Evolutionary conservation across 768 basidiomycete species (phyloP).

Genomic region (Suillus tomentosus): DNA sequence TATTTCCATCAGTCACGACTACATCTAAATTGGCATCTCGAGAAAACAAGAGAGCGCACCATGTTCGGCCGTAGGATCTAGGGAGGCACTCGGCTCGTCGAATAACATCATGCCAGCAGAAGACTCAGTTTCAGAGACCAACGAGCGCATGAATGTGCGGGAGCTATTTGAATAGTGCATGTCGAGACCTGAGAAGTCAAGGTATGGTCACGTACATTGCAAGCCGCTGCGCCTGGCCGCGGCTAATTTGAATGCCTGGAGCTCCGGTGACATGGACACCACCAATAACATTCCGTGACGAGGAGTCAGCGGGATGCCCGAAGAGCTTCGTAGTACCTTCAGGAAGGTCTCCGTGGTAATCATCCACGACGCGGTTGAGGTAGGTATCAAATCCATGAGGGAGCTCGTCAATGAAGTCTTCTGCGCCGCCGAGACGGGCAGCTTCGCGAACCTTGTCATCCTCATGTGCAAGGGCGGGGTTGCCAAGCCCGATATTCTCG

Average conservation of each 20-base stretch:
- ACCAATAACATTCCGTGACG: constrained; percentile 33
- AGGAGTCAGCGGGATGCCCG: constrained; percentile 57
- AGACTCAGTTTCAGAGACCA: constrained; percentile 43
- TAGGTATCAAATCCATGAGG: constrained; percentile 72
- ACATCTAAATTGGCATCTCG: background rate
- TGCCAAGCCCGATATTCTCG: constrained; percentile 78
- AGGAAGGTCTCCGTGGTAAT: constrained; percentile 60
- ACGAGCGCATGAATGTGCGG: constrained; percentile 71
- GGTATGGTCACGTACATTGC: constrained; percentile 49
- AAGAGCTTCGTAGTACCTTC: constrained; percentile 65
- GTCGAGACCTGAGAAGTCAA: background rate
- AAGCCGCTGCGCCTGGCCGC: constrained; percentile 75
- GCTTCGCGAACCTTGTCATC: constrained; percentile 61
- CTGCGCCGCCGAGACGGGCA: constrained; percentile 70
- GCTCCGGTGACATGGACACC: constrained; percentile 44
- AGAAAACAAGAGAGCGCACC: constrained; percentile 33
- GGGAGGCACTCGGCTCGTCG: constrained; percentile 72
- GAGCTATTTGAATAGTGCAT: constrained; percentile 42
- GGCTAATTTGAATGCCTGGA: constrained; percentile 48
- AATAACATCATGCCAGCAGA: constrained; percentile 62
- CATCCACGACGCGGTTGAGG: constrained; percentile 66
- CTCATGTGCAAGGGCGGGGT: constrained; percentile 55
- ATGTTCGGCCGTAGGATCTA: constrained; percentile 78
- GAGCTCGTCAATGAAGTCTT: constrained; percentile 62
- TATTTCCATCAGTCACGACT: constrained; percentile 18